Evolutionary conservation across 2,329 filamentous ascomycete genomes (phyloP).

Genomic region (Pseudogymnoascus sp.): DNA sequence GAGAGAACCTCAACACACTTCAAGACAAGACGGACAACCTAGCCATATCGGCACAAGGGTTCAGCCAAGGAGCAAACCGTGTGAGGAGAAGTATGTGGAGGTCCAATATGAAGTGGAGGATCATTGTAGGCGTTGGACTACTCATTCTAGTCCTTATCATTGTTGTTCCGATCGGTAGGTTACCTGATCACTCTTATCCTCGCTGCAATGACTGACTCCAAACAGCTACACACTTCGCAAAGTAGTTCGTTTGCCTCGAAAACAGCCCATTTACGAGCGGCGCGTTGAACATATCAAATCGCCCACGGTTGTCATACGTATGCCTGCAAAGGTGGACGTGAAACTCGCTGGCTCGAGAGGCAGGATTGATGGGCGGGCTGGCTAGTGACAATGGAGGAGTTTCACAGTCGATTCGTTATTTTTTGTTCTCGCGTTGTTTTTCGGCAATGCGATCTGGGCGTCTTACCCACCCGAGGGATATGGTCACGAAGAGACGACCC

Average conservation of each 20-base stretch:
- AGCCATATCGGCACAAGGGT: slow-evolving; percentile 85
- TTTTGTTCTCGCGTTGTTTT: slow-evolving; percentile 2
- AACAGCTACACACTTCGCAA: not conserved
- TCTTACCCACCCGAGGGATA: not conserved
- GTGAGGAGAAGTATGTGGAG: slow-evolving; percentile 99
- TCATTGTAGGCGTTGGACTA: slow-evolving; percentile 73
- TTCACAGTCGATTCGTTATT: not conserved
- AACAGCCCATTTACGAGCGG: not conserved
- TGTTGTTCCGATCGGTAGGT: slow-evolving; percentile 79
- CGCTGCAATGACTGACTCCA: no score
- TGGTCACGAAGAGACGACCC: slow-evolving; percentile 8
- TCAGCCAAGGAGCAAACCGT: slow-evolving; percentile 91
- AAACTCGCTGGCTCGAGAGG: slow-evolving; percentile 8
- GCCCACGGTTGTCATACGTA: not conserved
- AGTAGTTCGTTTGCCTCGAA: not conserved
- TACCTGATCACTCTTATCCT: no score
- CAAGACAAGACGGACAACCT: slow-evolving; percentile 95
- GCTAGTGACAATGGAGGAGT: not conserved
- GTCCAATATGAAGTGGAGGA: slow-evolving; percentile 99
- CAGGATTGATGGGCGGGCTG: not conserved
- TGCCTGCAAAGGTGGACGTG: not conserved
- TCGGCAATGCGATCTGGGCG: not conserved
- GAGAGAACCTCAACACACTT: slow-evolving; percentile 76
- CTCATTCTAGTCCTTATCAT: slow-evolving; percentile 89
- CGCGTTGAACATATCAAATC: not conserved